A percentile compares a stretch with the other conserved stretches of the same genome.
These are phyloP conservation scores for Rubroboletus pulcherrimus DNA, from an alignment of 768 basidiomycete genomes.

Conservation along the genomic window DNA sequence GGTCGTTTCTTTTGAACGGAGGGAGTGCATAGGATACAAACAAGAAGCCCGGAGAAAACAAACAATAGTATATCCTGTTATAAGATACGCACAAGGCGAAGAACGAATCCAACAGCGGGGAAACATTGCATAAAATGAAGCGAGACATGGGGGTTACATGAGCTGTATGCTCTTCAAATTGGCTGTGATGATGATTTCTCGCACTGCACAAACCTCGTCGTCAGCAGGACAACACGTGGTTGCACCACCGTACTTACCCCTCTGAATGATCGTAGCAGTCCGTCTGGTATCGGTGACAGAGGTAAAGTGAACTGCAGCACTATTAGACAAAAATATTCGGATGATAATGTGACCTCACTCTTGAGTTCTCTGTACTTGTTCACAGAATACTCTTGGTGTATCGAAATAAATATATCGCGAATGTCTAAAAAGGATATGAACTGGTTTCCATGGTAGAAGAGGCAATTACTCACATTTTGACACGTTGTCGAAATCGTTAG, in stretches of 20 bases:
- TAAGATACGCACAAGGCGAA: constrained; percentile 16
- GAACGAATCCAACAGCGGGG: constrained; percentile 7
- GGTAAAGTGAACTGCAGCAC: constrained; percentile 63
- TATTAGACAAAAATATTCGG: constrained; percentile 5
- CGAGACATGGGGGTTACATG: constrained; percentile 20
- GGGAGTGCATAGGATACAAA: constrained; percentile 14
- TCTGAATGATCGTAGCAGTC: constrained; percentile 70
- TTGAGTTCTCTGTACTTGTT: constrained; percentile 72
- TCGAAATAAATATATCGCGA: constrained; percentile 62
- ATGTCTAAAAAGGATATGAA: constrained; percentile 49
- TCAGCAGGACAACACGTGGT: neutral
- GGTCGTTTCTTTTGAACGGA: constrained; percentile 8
- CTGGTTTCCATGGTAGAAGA: neutral
- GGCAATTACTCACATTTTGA: constrained; percentile 56
- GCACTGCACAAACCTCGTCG: constrained; percentile 39
- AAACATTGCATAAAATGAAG: constrained; percentile 3
- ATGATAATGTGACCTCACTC: constrained; percentile 42
- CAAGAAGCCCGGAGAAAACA: constrained; percentile 8
- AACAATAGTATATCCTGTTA: constrained; percentile 13
- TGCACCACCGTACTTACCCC: constrained; percentile 45
- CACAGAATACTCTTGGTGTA: constrained; percentile 65
- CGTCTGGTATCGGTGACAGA: constrained; percentile 77
- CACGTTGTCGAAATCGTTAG: constrained; percentile 76
- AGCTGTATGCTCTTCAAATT: constrained; percentile 55
- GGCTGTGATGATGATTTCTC: constrained; percentile 65